Evolutionary conservation across 805 yeast species (phyloP).

Genomic region (Dipodascopsis uninucleata): DNA sequence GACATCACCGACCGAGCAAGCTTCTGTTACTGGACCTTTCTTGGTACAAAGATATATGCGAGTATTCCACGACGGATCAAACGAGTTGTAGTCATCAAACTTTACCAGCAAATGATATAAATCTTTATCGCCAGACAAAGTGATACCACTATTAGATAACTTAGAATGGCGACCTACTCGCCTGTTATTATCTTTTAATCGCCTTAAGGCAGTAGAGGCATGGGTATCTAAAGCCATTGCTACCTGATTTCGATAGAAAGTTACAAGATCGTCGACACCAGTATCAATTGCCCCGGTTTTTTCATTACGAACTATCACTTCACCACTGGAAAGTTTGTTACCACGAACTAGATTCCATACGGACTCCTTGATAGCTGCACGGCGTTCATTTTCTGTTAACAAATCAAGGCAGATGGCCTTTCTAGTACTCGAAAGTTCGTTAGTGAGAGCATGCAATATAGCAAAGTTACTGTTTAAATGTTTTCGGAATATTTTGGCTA

Average conservation of each 20-base stretch:
- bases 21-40: slow-evolving; percentile 66
- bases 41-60: slow-evolving; percentile 55
- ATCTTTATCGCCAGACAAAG: background rate
- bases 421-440: slow-evolving; percentile 32
- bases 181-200: background rate
- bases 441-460: slow-evolving; percentile 29
- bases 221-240: slow-evolving; percentile 57
- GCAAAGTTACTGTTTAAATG: slow-evolving; percentile 29
- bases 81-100: slow-evolving; percentile 62
- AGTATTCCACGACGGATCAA: slow-evolving; percentile 35
- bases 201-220: slow-evolving; percentile 3
- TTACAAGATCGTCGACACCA: slow-evolving; percentile 45
- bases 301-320: slow-evolving; percentile 35
- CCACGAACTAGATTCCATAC: slow-evolving; percentile 35
- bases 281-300: slow-evolving; percentile 32
- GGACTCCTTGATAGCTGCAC: slow-evolving; percentile 32
- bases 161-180: too few species aligned
- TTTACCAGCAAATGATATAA: slow-evolving; percentile 68
- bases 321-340: slow-evolving; percentile 34
- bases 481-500: slow-evolving; percentile 31
- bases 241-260: slow-evolving; percentile 63
- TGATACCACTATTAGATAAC: background rate
- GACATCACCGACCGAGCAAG: slow-evolving; percentile 56
- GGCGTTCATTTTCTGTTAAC: slow-evolving; percentile 32
- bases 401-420: slow-evolving; percentile 31